phyloP scores from a whole-genome alignment of 192 early-diverging fungal species.

The Chytriomyces confervae region DNA sequence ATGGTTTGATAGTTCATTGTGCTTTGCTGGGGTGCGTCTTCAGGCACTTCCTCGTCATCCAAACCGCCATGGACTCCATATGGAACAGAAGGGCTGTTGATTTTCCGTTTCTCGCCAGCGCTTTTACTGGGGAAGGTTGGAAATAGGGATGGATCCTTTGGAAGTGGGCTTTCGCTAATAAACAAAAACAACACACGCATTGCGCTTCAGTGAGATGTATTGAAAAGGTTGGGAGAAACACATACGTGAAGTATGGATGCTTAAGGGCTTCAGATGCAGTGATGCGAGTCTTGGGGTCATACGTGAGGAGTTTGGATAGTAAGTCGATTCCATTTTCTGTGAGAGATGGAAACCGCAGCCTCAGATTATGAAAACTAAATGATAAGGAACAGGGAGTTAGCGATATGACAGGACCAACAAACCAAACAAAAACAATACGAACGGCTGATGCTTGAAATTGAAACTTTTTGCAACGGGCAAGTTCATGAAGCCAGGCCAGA shows the following conservation, averaged over 20 bases:
- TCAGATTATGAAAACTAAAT: slow-evolving; percentile 48
- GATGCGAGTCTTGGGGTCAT: slow-evolving; percentile 87
- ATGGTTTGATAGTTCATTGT: slow-evolving; percentile 58
- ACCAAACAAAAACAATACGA: slow-evolving; percentile 25
- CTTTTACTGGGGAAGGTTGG: slow-evolving; percentile 82
- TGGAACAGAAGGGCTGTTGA: slow-evolving; percentile 63
- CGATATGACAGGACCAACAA: neutral
- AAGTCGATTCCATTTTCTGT: slow-evolving; percentile 84
- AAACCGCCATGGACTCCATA: slow-evolving; percentile 57
- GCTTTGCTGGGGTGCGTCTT: slow-evolving; percentile 42
- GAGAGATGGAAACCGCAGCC: slow-evolving; percentile 56
- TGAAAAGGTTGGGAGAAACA: neutral
- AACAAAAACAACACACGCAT: too few species aligned
- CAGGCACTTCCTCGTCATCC: slow-evolving; percentile 53
- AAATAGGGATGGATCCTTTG: slow-evolving; percentile 92
- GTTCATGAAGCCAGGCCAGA: slow-evolving; percentile 80
- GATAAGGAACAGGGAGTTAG: neutral
- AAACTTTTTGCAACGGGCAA: slow-evolving; percentile 78
- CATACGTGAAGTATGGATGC: slow-evolving; percentile 84
- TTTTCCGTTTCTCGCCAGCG: slow-evolving; percentile 30
- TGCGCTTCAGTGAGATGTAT: neutral
- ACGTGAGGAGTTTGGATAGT: slow-evolving; percentile 73
- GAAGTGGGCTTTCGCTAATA: slow-evolving; percentile 74
- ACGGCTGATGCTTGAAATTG: slow-evolving; percentile 72
- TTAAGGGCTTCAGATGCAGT: slow-evolving; percentile 87